phyloP scores from a whole-genome alignment of 768 basidiomycete genomes.

The Lepiota brunneoincarnata region DNA sequence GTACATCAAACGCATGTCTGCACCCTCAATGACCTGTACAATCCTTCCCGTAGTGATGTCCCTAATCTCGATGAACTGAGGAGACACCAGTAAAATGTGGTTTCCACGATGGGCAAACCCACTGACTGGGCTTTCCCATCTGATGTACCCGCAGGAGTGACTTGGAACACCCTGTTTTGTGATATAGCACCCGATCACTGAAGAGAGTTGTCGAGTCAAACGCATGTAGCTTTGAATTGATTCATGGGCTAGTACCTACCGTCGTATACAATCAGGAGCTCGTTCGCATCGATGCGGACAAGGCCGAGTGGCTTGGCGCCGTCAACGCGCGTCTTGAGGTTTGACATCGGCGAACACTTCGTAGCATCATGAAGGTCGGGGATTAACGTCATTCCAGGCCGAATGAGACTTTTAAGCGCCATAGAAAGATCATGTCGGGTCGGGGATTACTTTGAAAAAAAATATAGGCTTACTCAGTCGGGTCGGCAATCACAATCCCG shows the following conservation, averaged over 20 bases:
- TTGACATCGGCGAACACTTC: constrained; percentile 36
- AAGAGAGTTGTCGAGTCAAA: constrained; percentile 5
- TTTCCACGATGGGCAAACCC: constrained; percentile 60
- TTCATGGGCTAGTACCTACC: constrained; percentile 38
- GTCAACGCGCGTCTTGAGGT: constrained; percentile 60
- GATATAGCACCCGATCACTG: constrained; percentile 77
- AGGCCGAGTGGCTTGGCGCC: constrained; percentile 65
- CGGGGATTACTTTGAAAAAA: neutral
- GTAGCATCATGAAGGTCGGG: constrained; percentile 53
- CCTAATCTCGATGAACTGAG: constrained; percentile 75
- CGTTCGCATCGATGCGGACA: constrained; percentile 47
- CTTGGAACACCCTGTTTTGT: constrained; percentile 65
- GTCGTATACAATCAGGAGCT: constrained; percentile 74
- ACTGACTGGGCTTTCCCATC: constrained; percentile 73
- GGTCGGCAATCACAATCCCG: constrained; percentile 65
- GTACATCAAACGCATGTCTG: constrained; percentile 66
- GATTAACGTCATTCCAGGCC: constrained; percentile 43
- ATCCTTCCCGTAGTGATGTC: constrained; percentile 60
- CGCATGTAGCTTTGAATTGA: neutral
- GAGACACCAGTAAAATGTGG: constrained; percentile 70
- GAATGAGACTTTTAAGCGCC: constrained; percentile 32
- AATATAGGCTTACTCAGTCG: constrained; percentile 52
- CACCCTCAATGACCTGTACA: constrained; percentile 79
- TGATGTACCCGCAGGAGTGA: constrained; percentile 61
- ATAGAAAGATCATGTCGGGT: neutral